Percentiles rank a stretch among this genome's conserved stretches.
phyloP scores from a whole-genome alignment of 129 eudicot genomes.

The Artemisia annua region DNA sequence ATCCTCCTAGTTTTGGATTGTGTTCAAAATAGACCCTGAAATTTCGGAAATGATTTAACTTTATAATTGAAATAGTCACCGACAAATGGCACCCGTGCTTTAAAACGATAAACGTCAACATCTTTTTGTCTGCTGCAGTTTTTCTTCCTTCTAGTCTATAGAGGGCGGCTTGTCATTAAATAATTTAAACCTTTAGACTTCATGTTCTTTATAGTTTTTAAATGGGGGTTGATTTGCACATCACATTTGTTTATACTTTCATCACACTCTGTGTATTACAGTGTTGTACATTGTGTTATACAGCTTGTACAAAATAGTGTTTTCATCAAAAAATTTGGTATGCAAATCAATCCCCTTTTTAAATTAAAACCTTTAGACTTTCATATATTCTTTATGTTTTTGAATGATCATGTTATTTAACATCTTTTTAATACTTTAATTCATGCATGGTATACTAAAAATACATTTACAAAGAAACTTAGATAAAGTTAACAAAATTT shows the following conservation, averaged over 20 bases:
- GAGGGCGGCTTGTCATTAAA: conserved; percentile 21
- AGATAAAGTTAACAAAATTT: too few species aligned
- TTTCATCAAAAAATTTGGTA: too few species aligned
- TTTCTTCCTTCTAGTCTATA: conserved; percentile 14
- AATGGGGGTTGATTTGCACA: too few species aligned
- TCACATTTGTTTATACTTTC: too few species aligned
- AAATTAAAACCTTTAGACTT: conserved; percentile 2
- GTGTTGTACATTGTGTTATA: too few species aligned
- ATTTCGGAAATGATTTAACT: conserved; percentile 2
- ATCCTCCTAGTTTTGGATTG: conserved; percentile 4
- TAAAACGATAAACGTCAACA: conserved; percentile 8
- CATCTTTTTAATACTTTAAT: neutral
- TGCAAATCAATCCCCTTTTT: too few species aligned
- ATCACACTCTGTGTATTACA: too few species aligned
- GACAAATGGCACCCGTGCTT: conserved; percentile 21
- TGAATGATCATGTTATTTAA: too few species aligned
- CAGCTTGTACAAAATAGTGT: too few species aligned
- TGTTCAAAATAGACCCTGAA: neutral
- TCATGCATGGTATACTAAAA: too few species aligned
- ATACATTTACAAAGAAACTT: too few species aligned
- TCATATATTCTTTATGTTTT: neutral
- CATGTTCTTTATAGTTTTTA: neutral
- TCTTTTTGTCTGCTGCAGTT: conserved; percentile 21
- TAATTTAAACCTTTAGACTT: conserved; percentile 1
- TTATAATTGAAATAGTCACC: conserved; percentile 5